Base-by-base conservation (phyloP, 1,284 basidiomycete species). In the Rugosomyces carneus region DNA sequence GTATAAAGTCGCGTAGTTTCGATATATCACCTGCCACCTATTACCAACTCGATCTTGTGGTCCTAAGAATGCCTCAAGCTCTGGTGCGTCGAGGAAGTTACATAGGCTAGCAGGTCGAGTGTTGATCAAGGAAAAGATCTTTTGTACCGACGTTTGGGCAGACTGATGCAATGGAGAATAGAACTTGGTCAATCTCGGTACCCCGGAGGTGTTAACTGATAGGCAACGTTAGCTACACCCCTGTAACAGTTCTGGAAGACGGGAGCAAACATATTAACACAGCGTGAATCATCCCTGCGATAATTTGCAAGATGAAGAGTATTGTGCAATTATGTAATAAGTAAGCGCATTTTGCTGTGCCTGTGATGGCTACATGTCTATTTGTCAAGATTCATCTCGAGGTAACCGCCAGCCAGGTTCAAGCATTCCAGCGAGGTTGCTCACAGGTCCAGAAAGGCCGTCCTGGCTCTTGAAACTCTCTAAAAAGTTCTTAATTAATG, bases 141-240 rank as follows among this genome's bases (percentile, higher is more conserved):
- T 84, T 54, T 85, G 80, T 42, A 91, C 78, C 37, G 93, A 75
- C 3, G 75, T 75, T 63, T 88, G 83, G 3, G 81, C 70, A 15
- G 85, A 79, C 47, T 86, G 84, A 43, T 88, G 81, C 21, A 90
- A 72, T 1, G 89, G 84, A 2, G 89, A 89, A 71, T 96, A 99
- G 78, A 97, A 99, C 68, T 97, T 98, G 56, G 91, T 89, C 47
- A 99, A 72, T 39, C 96, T 84, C 9, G 96, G 84, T 52, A 95
- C 84, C 37, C 93, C 93, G 53, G 80, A 80, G 40, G 83, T 93
- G 67, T 89, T 94, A 73, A 89, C 90, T 92, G 59, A 10, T 18
- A 20, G 26, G 41, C 42, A 50, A 42, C 38, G 45, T 51, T 29
- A 48, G 48, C 37, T 15, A 35, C 23, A 21, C 37, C 13, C 21